A percentile compares a stretch with the other conserved stretches of the same genome.
Conservation (phyloP, 768 basidiomycete genomes). For the Dioszegia hungarica region DNA sequence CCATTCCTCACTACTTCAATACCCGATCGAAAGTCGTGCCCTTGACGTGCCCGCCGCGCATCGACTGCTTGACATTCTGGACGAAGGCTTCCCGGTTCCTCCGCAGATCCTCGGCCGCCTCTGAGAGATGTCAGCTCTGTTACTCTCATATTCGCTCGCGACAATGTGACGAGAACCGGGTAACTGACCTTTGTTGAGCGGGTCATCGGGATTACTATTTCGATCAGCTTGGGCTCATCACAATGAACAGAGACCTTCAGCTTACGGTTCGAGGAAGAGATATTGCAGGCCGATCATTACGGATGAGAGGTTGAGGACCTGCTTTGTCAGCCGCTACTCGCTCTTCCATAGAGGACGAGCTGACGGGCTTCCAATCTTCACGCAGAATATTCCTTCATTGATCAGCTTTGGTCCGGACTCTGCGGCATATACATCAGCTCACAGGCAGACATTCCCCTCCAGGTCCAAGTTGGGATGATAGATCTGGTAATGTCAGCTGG, state of each 20-base stretch:
- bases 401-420: slow-evolving; percentile 14
- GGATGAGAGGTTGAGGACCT: slow-evolving; percentile 83
- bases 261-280: slow-evolving; percentile 83
- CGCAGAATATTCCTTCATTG: slow-evolving; percentile 73
- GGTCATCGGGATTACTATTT: slow-evolving; percentile 83
- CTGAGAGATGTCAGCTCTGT: slow-evolving; percentile 53
- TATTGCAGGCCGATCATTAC: slow-evolving; percentile 99
- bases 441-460: slow-evolving; percentile 92
- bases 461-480: slow-evolving; percentile 99
- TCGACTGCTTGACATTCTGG: slow-evolving; percentile 76
- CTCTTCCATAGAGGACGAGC: background rate
- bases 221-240: background rate
- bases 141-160: background rate
- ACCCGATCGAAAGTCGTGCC: slow-evolving; percentile 78
- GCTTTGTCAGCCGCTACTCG: background rate
- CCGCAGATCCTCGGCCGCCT: slow-evolving; percentile 91
- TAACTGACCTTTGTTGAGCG: slow-evolving; percentile 88
- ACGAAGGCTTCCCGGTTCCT: slow-evolving; percentile 79
- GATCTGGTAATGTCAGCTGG: slow-evolving; percentile 60
- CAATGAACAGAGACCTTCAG: background rate
- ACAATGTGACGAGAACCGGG: background rate
- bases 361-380: slow-evolving; percentile 97
- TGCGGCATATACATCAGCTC: slow-evolving; percentile 4
- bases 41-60: slow-evolving; percentile 75
- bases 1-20: background rate